Percentiles rank a stretch among this genome's conserved stretches.
These are phyloP conservation scores for Ramaria rubella DNA, from an alignment of 768 basidiomycete species.

Conservation along the genomic window DNA sequence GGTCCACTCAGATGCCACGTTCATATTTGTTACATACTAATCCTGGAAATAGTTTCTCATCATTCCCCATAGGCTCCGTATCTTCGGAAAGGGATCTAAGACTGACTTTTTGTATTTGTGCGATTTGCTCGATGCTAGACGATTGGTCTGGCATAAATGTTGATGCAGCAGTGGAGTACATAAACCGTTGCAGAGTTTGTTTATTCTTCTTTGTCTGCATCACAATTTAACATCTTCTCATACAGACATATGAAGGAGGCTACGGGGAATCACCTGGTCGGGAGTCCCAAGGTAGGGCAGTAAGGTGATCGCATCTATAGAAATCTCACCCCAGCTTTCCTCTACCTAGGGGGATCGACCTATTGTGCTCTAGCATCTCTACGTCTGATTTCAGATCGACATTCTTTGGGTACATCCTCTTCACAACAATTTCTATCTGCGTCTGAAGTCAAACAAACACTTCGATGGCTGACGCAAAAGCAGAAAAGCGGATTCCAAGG, in stretches of 20 bases:
- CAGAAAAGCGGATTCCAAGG: conserved; percentile 90
- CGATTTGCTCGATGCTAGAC: conserved; percentile 67
- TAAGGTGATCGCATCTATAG: not conserved
- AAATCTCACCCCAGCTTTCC: not conserved
- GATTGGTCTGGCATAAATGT: conserved; percentile 75
- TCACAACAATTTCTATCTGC: conserved; percentile 23
- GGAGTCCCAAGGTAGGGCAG: conserved; percentile 72
- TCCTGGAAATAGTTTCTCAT: conserved; percentile 50
- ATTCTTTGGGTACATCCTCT: conserved; percentile 14
- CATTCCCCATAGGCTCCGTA: conserved; percentile 49
- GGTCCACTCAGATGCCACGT: conserved; percentile 39
- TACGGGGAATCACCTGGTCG: conserved; percentile 76
- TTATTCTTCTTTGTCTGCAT: not conserved
- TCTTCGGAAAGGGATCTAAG: conserved; percentile 68
- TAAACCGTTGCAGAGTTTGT: conserved; percentile 66
- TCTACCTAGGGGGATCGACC: conserved; percentile 78
- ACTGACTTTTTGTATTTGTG: conserved; percentile 83
- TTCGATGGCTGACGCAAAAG: conserved; percentile 73
- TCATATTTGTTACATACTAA: conserved; percentile 8
- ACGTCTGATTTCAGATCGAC: conserved; percentile 37
- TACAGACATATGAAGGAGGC: conserved; percentile 86
- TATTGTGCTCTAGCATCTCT: conserved; percentile 85
- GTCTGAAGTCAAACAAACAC: conserved; percentile 44
- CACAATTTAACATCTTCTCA: conserved; percentile 4
- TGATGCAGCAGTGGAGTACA: conserved; percentile 52